A percentile compares a stretch with the other conserved stretches of the same genome.
Evolutionary conservation across 352 stramenopile species (phyloP).

Genomic region (Globisporangium yorkense): DNA sequence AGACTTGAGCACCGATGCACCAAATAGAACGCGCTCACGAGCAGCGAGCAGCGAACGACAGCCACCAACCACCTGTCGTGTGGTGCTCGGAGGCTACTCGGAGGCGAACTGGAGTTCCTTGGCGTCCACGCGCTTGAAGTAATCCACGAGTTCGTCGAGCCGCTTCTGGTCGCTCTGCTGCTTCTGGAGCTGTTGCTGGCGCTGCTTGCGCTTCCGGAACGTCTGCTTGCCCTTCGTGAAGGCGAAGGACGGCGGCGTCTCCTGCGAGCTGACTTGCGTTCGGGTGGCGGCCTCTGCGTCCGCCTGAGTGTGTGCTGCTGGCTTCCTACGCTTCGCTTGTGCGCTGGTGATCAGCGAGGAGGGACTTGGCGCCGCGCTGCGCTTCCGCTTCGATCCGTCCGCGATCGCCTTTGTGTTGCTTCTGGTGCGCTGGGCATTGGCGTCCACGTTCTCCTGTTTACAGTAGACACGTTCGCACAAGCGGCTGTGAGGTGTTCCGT

Average conservation of each 20-base stretch:
- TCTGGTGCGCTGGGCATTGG: background rate
- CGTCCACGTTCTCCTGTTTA: conserved; percentile 2
- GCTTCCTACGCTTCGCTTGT: conserved; percentile 3
- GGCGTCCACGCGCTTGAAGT: conserved; percentile 58
- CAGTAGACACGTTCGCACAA: background rate
- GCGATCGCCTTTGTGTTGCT: background rate
- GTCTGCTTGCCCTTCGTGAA: conserved; percentile 40
- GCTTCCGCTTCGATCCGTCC: background rate
- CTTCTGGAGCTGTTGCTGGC: conserved; percentile 20
- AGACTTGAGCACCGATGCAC: too few species aligned
- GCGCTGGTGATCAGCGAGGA: background rate
- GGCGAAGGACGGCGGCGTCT: conserved; percentile 46
- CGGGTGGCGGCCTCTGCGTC: background rate
- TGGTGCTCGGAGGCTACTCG: conserved; percentile 3
- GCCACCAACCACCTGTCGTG: too few species aligned
- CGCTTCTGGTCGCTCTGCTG: conserved; percentile 39
- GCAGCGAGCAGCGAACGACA: too few species aligned
- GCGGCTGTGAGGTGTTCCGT: too few species aligned
- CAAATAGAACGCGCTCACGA: too few species aligned
- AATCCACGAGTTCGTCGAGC: conserved; percentile 50
- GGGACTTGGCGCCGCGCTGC: background rate
- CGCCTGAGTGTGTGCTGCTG: background rate
- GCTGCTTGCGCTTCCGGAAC: conserved; percentile 35
- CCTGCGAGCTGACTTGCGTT: conserved; percentile 14
- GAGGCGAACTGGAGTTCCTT: conserved; percentile 41